These are phyloP conservation scores for Aureobasidium sp. DNA, from an alignment of 2,329 filamentous ascomycete genomes.

Conservation along the genomic window DNA sequence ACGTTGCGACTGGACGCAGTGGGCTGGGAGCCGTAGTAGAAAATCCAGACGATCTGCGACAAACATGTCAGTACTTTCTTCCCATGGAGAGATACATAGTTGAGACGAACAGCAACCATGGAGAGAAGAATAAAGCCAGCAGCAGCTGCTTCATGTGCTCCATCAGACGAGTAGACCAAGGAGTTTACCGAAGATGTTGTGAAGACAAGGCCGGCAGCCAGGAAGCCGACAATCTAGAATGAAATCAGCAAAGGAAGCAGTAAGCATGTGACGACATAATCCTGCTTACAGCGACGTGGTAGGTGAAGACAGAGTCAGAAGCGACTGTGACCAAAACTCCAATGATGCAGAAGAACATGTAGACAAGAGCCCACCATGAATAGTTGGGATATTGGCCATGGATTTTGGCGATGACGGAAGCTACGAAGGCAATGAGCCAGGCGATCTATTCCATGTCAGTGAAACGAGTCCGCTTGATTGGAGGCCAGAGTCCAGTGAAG, in stretches of 20 bases:
- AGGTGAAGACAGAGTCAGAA: slow-evolving; percentile 76
- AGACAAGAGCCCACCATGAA: slow-evolving; percentile 86
- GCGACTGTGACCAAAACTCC: slow-evolving; percentile 78
- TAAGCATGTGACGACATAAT: neutral
- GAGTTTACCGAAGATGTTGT: slow-evolving; percentile 80
- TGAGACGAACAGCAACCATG: slow-evolving; percentile 72
- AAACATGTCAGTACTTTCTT: neutral
- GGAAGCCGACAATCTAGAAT: slow-evolving; percentile 70
- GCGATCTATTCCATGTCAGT: slow-evolving; percentile 58
- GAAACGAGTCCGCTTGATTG: neutral
- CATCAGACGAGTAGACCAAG: slow-evolving; percentile 68
- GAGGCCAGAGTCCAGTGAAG: neutral
- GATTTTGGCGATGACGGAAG: slow-evolving; percentile 66
- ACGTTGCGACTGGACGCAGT: slow-evolving; percentile 80
- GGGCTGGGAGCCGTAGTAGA: slow-evolving; percentile 93
- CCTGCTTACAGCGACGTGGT: slow-evolving; percentile 68
- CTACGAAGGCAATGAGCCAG: slow-evolving; percentile 88
- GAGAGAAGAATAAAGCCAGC: slow-evolving; percentile 91
- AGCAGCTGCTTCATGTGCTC: slow-evolving; percentile 69
- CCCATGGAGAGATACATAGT: neutral
- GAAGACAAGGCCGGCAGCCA: slow-evolving; percentile 75
- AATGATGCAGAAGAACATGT: slow-evolving; percentile 73
- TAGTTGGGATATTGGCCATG: slow-evolving; percentile 66
- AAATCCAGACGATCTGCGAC: slow-evolving; percentile 86
- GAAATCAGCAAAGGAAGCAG: neutral